Base-by-base conservation (phyloP, 2,329 filamentous ascomycete genomes). In the Talaromyces atroroseus region DNA sequence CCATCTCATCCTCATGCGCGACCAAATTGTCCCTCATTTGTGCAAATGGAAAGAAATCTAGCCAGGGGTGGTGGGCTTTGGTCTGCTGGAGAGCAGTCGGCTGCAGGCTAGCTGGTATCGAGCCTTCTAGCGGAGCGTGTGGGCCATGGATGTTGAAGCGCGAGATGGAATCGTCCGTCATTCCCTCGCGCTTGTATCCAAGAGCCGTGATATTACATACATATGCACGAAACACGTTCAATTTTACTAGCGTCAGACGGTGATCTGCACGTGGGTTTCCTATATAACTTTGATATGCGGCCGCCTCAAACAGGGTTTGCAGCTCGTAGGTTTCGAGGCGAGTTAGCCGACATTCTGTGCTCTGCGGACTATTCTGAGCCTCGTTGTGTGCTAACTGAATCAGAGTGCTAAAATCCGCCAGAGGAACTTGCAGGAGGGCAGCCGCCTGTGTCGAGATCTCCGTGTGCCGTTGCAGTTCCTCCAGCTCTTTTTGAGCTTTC, bases 1-100 rank as follows among this genome's bases (percentile, higher is more conserved):
- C 58, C 38, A 57, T 49, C 11, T 51, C 51, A 10, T 63, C 58
- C 12, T 57, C 57, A 16, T 53, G 54, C 12, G 29, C 26, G n/a
- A 63, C 57, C 8, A 53, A 26, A 55, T 55, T 55, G 23, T 55
- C 52, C 14, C 52, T 24, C 46, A 55, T 38, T 10, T 36, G 44
- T 21, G 44, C 26, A 49, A 55, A 34, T 20, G 52, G 52, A 24
- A 55, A 32, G 21, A 49, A 36, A 18, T 55, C 52, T 24, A 55
- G 32, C 52, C 52, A 55, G 11, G 52, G 52, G 29, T 55, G 52
- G 20, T 55, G 52, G 16, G 52, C 32, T 11, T 49, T 14, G 5
- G 44, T 42, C n/a, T 29, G 46, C 46, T 55, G 52, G 8, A 55
- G 21, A n/a, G 23, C 7, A 38, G 52, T 55, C 14, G 52, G 52